Evolutionary conservation across 2,329 filamentous ascomycete species (phyloP).

Genomic region (Cucurbitaria berberidis): DNA sequence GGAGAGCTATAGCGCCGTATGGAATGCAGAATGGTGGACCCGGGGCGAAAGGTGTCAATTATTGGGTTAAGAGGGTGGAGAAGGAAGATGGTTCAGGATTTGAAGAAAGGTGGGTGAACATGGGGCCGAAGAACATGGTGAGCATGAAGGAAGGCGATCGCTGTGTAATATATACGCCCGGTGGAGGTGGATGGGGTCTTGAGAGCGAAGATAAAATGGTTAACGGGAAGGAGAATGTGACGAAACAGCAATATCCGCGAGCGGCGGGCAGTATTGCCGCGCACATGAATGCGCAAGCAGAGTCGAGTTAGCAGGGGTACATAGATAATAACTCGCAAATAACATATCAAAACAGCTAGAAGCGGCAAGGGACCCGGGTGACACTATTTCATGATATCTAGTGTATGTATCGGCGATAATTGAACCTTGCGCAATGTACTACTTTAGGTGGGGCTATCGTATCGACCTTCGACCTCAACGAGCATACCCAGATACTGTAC

Average conservation of each 20-base stretch:
- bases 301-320: slow-evolving; percentile 5
- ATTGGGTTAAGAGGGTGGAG: background rate
- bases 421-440: background rate
- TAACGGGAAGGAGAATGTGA: background rate
- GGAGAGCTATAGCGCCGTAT: slow-evolving; percentile 74
- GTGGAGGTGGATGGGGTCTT: slow-evolving; percentile 16
- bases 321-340: too few relatives aligned
- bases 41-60: slow-evolving; percentile 73
- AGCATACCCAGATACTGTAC: background rate
- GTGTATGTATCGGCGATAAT: too few relatives aligned
- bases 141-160: slow-evolving; percentile 16
- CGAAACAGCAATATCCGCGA: slow-evolving; percentile 6
- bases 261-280: slow-evolving; percentile 13
- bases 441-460: background rate
- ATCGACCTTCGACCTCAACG: background rate
- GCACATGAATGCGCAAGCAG: slow-evolving; percentile 5
- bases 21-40: slow-evolving; percentile 79
- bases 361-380: too few relatives aligned
- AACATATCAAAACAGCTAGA: too few relatives aligned
- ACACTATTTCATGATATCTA: too few relatives aligned
- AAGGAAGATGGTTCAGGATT: background rate
- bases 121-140: slow-evolving; percentile 20
- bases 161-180: slow-evolving; percentile 18
- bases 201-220: background rate
- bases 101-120: slow-evolving; percentile 18